Percentiles rank a stretch among this genome's conserved stretches.
These are phyloP conservation scores for Fusarium sp. DNA, from an alignment of 2,329 filamentous ascomycete species.

Conservation along the genomic window DNA sequence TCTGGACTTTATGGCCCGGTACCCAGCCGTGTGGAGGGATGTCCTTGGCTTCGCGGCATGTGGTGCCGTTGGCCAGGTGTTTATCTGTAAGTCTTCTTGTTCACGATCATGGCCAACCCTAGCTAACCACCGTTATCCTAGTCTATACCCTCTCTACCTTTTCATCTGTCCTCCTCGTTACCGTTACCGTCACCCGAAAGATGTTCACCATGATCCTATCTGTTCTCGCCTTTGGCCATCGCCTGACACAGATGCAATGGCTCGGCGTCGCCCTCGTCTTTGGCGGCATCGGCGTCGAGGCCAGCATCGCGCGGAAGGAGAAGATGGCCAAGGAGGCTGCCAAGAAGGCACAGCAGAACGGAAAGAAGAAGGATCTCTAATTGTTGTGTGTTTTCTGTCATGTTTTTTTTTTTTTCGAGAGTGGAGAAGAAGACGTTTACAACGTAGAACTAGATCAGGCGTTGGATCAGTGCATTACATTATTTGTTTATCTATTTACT, in stretches of 20 bases:
- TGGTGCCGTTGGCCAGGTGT: slow-evolving; percentile 92
- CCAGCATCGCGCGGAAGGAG: slow-evolving; percentile 78
- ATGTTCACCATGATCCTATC: slow-evolving; percentile 99
- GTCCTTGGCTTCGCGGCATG: slow-evolving; percentile 89
- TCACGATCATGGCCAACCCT: neutral
- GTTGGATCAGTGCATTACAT: neutral
- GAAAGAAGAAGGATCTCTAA: slow-evolving; percentile 50
- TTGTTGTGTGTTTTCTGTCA: neutral
- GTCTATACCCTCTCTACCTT: slow-evolving; percentile 94
- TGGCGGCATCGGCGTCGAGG: slow-evolving; percentile 92
- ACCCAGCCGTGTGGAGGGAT: slow-evolving; percentile 85
- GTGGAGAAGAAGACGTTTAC: slow-evolving; percentile 1
- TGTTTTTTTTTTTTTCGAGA: neutral
- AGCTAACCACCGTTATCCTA: slow-evolving; percentile 44
- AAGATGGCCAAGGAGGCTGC: slow-evolving; percentile 80
- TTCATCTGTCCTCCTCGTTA: slow-evolving; percentile 89
- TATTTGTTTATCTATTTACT: neutral
- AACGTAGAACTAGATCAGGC: neutral
- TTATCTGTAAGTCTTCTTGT: slow-evolving; percentile 72
- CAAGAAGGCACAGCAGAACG: slow-evolving; percentile 52
- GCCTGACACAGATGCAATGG: slow-evolving; percentile 88
- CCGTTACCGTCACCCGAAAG: slow-evolving; percentile 95
- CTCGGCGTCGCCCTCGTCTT: slow-evolving; percentile 91
- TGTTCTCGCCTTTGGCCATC: slow-evolving; percentile 92
- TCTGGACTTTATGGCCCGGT: slow-evolving; percentile 76